Evolutionary conservation across 805 yeast genomes (phyloP).

Genomic region (Metschnikowia corniflorae): DNA sequence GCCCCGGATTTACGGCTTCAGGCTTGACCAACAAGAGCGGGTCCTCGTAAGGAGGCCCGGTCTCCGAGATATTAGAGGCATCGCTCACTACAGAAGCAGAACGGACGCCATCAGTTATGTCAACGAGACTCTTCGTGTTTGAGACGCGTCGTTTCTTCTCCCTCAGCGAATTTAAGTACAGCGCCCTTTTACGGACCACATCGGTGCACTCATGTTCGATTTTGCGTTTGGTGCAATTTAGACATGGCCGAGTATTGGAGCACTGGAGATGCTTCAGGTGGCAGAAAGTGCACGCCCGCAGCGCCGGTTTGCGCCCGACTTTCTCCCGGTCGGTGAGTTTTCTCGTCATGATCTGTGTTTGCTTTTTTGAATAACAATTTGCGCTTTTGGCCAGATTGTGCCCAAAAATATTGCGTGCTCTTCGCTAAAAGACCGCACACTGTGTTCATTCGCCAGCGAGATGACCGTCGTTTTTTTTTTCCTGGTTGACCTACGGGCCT

Average conservation of each 20-base stretch:
- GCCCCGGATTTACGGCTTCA: neutral
- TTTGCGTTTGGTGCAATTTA: constrained; percentile 63
- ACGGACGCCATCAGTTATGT: neutral
- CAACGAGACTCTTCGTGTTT: neutral
- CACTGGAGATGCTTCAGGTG: constrained; percentile 74
- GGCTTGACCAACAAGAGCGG: neutral
- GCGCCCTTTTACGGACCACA: constrained; percentile 51
- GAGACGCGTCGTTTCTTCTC: neutral
- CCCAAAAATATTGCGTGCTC: too few relatives aligned
- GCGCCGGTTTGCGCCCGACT: constrained; percentile 54
- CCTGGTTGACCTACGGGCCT: too few relatives aligned
- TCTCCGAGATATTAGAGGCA: neutral
- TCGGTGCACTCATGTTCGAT: constrained; percentile 55
- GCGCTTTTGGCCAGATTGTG: too few relatives aligned
- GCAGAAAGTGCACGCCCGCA: constrained; percentile 70
- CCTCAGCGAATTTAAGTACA: constrained; percentile 4
- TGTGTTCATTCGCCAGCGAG: too few relatives aligned
- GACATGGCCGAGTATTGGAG: constrained; percentile 65
- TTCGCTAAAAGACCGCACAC: too few relatives aligned
- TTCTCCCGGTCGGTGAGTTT: constrained; percentile 53
- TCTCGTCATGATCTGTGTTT: constrained; percentile 63
- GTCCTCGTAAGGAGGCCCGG: neutral
- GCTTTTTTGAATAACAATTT: too few relatives aligned
- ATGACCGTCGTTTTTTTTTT: too few relatives aligned
- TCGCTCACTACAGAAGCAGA: neutral